Evolutionary conservation across 1,284 basidiomycete genomes (phyloP).

Genomic region (Gymnopus androsaceus): DNA sequence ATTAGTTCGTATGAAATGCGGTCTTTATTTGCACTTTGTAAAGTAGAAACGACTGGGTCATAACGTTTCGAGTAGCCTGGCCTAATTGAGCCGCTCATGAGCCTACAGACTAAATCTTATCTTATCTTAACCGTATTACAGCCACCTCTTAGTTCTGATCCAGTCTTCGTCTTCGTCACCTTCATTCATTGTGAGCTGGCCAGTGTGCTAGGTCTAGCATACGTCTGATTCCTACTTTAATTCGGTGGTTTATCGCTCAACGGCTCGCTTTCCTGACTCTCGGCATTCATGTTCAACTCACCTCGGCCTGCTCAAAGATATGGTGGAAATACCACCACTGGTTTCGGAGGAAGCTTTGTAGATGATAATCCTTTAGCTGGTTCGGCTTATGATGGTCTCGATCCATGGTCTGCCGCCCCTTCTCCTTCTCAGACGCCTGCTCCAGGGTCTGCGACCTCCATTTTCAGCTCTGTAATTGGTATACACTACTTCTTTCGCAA

Average conservation of each 20-base stretch:
- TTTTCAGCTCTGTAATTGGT: conserved; percentile 75
- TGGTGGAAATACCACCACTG: conserved; percentile 49
- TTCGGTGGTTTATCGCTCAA: too few relatives aligned
- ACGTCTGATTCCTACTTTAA: too few relatives aligned
- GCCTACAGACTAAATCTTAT: background rate
- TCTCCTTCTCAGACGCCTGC: conserved; percentile 70
- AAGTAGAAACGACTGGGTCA: too few relatives aligned
- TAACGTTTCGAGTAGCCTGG: too few relatives aligned
- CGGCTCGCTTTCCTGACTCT: background rate
- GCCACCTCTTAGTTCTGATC: too few relatives aligned
- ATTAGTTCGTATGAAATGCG: too few relatives aligned
- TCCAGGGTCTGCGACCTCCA: conserved; percentile 46
- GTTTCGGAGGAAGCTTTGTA: conserved; percentile 71
- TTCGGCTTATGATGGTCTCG: conserved; percentile 79
- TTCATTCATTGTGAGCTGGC: too few relatives aligned
- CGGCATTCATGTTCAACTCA: conserved; percentile 69
- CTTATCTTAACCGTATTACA: background rate
- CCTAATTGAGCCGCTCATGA: too few relatives aligned
- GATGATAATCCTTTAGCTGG: conserved; percentile 74
- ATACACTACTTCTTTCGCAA: conserved; percentile 24
- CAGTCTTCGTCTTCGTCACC: too few relatives aligned
- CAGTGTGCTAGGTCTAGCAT: too few relatives aligned
- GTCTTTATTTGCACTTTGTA: too few relatives aligned
- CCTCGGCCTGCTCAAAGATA: conserved; percentile 72
- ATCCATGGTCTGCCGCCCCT: conserved; percentile 86